phyloP scores from a whole-genome alignment of 352 stramenopile genomes.

The Phytophthora cajani region DNA sequence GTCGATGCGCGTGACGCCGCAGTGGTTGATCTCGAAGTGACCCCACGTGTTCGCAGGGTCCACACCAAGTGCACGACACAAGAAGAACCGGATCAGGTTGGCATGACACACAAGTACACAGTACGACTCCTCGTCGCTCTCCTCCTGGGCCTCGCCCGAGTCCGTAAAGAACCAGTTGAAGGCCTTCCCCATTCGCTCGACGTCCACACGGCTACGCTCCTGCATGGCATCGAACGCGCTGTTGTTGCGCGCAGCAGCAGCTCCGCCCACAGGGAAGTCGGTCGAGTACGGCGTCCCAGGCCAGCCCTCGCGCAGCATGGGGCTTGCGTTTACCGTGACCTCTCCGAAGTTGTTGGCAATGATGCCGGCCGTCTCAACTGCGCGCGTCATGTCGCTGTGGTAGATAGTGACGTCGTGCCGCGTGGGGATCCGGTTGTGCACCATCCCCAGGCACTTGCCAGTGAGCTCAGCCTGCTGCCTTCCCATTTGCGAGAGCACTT shows the following conservation, averaged over 20 bases:
- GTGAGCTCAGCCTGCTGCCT: constrained; percentile 75
- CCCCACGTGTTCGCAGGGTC: constrained; percentile 67
- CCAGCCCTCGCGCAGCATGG: constrained; percentile 80
- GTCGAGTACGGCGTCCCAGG: constrained; percentile 69
- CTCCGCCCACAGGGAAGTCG: constrained; percentile 25
- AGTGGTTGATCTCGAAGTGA: constrained; percentile 89
- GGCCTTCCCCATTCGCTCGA: constrained; percentile 68
- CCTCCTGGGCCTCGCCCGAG: constrained; percentile 29
- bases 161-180: constrained; percentile 59
- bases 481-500: constrained; percentile 85
- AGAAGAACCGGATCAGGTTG: constrained; percentile 85
- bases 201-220: constrained; percentile 52
- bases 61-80: constrained; percentile 77
- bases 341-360: constrained; percentile 62
- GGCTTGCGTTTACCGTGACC: constrained; percentile 46
- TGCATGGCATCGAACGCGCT: constrained; percentile 25
- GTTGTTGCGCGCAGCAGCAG: constrained; percentile 28
- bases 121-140: constrained; percentile 61
- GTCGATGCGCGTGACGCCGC: constrained; percentile 80
- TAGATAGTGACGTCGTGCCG: constrained; percentile 67
- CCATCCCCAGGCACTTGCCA: constrained; percentile 68
- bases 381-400: constrained; percentile 80
- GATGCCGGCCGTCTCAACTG: constrained; percentile 73
- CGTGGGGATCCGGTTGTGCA: constrained; percentile 59
- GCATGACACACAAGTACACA: constrained; percentile 85